Percentiles rank a stretch among this genome's conserved stretches.
Conservation (phyloP, 2,329 filamentous ascomycete species). For the Phoma sp. region DNA sequence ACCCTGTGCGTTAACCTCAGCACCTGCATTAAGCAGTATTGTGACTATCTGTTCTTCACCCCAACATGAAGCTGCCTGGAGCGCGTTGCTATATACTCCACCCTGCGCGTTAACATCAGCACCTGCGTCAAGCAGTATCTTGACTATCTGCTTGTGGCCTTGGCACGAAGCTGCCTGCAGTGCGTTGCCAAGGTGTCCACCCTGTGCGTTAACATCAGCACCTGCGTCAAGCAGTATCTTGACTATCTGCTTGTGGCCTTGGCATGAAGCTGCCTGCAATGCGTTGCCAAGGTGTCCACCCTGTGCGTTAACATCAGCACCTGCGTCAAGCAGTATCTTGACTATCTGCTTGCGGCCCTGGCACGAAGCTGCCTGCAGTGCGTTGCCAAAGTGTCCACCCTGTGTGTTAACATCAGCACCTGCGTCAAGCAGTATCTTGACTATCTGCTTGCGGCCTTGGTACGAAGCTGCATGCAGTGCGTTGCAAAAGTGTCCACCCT, state of each 20-base stretch:
- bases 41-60: conserved; percentile 1
- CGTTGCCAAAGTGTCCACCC: not conserved
- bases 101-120: not conserved
- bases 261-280: conserved; percentile 1
- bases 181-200: not conserved
- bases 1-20: not conserved
- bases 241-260: not conserved
- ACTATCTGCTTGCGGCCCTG: not conserved
- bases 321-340: conserved; percentile 5
- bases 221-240: conserved; percentile 3
- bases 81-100: not conserved
- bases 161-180: too few species aligned
- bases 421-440: conserved; percentile 2
- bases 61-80: conserved; percentile 1
- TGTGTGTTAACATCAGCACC: not conserved
- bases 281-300: not conserved
- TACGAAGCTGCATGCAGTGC: not conserved
- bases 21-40: not conserved
- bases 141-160: conserved; percentile 1
- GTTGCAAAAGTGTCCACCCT: not conserved
- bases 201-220: not conserved
- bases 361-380: conserved; percentile 2
- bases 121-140: conserved; percentile 3
- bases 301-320: not conserved
- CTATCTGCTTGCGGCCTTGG: not conserved